Base-by-base conservation (phyloP, 768 basidiomycete species). In the Boletus rubropictus region DNA sequence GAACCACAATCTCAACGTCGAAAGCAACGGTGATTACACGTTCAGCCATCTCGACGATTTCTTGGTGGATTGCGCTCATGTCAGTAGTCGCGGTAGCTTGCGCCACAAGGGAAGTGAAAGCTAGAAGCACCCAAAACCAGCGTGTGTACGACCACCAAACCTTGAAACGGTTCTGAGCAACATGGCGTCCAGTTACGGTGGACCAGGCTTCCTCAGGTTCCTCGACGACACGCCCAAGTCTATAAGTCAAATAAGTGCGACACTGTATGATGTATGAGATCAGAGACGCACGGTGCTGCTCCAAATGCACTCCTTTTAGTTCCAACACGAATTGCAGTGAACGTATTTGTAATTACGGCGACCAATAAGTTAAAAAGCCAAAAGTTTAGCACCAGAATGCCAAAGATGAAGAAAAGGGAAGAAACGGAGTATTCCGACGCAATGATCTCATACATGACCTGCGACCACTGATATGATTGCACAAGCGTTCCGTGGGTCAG, bases 321-420 rank as follows among this genome's bases (percentile, higher is more conserved):
- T 58, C 90, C 84, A 4, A 80, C 76, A 29, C 90, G 74, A 50
- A 96, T 96, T 14, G 86, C 88, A 15, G 81, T 81, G 63, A 98
- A 98, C 0, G 89, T 89, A 59, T 91, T 87, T 24, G 91, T 90
- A 52, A 95, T 94, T n/a, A 96, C 92, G 15, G 94, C 93, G 46
- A 96, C 89, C 62, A 94, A 87, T 36, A 96, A 67, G 62, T 93
- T 92, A 73, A 94, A 84, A 48, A 95, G 74, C 89, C 89, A 91
- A 63, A 96, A 90, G 65, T 97, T 95, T 56, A 97, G 75, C 20
- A 96, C 77, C 53, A 98, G 70, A 50, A 97, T 72, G 45, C 83
- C 84, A 25, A 82, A 68, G 50, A 97, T 84, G 71, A 89, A 96
- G 70, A 89, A 97, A 49, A 93, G 72, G 52, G 79, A 85, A 1